phyloP scores from a whole-genome alignment of 108 stramenopile genomes.

The Bacterosira constricta region DNA sequence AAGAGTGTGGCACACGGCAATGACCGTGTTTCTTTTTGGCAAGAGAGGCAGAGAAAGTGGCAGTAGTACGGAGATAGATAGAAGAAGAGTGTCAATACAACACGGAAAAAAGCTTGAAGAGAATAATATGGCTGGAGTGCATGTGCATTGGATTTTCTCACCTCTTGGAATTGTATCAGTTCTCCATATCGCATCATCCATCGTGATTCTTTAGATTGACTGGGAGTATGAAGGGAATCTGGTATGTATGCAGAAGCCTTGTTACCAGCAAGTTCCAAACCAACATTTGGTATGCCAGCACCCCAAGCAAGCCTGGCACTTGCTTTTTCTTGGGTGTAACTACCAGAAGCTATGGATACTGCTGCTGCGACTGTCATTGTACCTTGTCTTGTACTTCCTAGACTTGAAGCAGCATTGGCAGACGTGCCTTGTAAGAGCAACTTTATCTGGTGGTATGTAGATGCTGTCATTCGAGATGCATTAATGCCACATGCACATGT shows the following conservation, averaged over 20 bases:
- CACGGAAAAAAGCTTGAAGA: background rate
- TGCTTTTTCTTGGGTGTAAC: no score
- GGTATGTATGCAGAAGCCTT: background rate
- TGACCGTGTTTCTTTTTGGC: conserved; percentile 31
- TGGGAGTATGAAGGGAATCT: background rate
- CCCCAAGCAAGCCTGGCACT: no score
- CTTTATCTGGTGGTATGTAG: background rate
- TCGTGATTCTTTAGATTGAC: background rate
- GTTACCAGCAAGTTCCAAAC: background rate
- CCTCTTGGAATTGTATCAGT: conserved; percentile 2
- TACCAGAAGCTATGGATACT: no score
- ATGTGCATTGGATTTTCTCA: no score
- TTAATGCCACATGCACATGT: background rate
- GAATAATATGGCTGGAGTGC: no score
- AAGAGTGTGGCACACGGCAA: conserved; percentile 29
- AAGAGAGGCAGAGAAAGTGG: no score
- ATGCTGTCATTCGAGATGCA: no score
- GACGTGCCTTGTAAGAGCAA: background rate
- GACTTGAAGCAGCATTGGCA: no score
- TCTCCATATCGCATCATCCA: conserved; percentile 9
- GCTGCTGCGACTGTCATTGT: background rate
- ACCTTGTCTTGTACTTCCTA: background rate
- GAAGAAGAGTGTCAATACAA: background rate
- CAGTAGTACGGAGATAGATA: background rate
- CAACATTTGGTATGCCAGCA: no score